Conservation (phyloP, 768 basidiomycete species). For the Pulveroboletus sp. region DNA sequence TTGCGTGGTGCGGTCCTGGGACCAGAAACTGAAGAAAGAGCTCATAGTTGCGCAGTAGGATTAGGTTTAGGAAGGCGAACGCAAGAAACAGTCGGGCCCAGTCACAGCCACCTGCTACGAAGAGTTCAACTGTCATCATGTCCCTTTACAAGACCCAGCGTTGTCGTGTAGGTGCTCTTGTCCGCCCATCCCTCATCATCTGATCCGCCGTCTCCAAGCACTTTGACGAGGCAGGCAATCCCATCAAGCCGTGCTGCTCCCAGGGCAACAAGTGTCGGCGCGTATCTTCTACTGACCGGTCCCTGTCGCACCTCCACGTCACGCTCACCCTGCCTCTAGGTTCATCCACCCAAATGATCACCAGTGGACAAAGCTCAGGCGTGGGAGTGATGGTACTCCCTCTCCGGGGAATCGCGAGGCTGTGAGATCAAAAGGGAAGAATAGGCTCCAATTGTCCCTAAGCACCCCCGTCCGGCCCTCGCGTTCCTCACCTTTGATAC, state of each 20-base stretch:
- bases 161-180: constrained; percentile 39
- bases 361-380: constrained; percentile 34
- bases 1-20: constrained; percentile 11
- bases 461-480: constrained; percentile 16
- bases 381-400: constrained; percentile 11
- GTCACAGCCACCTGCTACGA: constrained; percentile 17
- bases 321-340: constrained; percentile 22
- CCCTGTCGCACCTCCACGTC: constrained; percentile 3
- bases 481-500: constrained; percentile 35
- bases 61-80: background rate
- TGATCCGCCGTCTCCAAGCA: constrained; percentile 35
- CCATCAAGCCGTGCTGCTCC: constrained; percentile 40
- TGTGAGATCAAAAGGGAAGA: constrained; percentile 21
- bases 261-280: constrained; percentile 50
- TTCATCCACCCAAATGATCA: constrained; percentile 50
- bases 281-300: constrained; percentile 16
- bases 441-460: constrained; percentile 16
- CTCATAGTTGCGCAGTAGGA: constrained; percentile 12
- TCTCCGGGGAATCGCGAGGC: constrained; percentile 22
- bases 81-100: too few relatives aligned
- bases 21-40: constrained; percentile 13
- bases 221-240: constrained; percentile 41
- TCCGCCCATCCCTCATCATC: constrained; percentile 8
- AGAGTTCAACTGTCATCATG: constrained; percentile 15
- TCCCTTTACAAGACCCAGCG: constrained; percentile 41